A percentile compares a stretch with the other conserved stretches of the same genome.
These are phyloP conservation scores for Magnaporthiopsis rhizophila DNA, from an alignment of 2,329 filamentous ascomycete genomes.

Conservation along the genomic window DNA sequence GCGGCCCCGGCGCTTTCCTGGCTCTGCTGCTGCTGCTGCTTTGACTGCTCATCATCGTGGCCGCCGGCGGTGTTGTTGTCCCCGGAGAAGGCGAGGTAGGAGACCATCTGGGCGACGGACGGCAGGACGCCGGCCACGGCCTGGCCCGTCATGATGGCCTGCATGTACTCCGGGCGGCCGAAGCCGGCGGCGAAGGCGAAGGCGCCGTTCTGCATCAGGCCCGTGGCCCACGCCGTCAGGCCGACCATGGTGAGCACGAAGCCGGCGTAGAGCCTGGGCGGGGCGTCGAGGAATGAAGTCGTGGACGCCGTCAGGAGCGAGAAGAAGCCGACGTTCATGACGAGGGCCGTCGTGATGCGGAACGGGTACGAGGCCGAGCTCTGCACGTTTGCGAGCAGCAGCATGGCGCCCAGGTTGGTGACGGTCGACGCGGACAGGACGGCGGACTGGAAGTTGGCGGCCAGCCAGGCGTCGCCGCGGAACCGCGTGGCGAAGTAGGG, in stretches of 20 bases:
- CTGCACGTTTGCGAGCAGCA: constrained; percentile 74
- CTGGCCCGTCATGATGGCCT: constrained; percentile 94
- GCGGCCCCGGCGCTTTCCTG: constrained; percentile 45
- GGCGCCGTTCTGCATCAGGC: constrained; percentile 85
- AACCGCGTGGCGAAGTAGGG: constrained; percentile 90
- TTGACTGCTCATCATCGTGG: constrained; percentile 8
- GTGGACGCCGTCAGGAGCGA: constrained; percentile 75
- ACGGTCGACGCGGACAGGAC: constrained; percentile 81
- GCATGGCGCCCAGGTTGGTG: constrained; percentile 69
- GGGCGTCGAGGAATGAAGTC: constrained; percentile 51
- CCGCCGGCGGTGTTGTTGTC: constrained; percentile 13
- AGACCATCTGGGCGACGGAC: constrained; percentile 75
- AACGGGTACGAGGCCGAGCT: constrained; percentile 77
- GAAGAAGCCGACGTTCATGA: constrained; percentile 73
- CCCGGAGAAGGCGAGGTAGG: constrained; percentile 58
- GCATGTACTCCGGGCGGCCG: constrained; percentile 79
- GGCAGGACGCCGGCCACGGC: constrained; percentile 87
- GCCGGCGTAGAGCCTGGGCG: constrained; percentile 61
- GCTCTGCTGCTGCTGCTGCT: not conserved
- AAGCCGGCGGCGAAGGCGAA: constrained; percentile 89
- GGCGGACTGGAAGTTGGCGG: constrained; percentile 78
- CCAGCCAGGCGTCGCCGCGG: constrained; percentile 58
- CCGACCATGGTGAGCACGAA: constrained; percentile 81
- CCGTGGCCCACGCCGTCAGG: constrained; percentile 69
- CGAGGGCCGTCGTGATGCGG: constrained; percentile 70